Evolutionary conservation across 2,329 filamentous ascomycete species (phyloP).

Genomic region (Ophiostoma angusticollis): DNA sequence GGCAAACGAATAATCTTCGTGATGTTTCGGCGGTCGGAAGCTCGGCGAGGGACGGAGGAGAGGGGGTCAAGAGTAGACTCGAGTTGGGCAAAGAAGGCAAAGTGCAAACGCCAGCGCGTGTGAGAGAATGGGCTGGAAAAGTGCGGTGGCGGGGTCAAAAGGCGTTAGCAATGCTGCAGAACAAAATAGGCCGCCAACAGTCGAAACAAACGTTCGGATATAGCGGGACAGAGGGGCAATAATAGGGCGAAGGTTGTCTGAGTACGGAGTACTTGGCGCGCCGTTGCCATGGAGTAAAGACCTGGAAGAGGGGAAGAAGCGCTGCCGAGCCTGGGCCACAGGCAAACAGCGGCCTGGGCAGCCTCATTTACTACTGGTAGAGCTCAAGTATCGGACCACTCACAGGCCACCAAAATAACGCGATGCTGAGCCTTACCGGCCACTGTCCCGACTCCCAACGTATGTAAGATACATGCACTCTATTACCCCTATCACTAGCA

Average conservation of each 20-base stretch:
- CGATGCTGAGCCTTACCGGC: too few species aligned
- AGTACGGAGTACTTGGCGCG: too few species aligned
- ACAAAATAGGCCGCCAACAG: conserved; percentile 1
- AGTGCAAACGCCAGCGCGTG: conserved; percentile 2
- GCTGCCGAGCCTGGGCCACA: too few species aligned
- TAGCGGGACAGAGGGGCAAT: background rate
- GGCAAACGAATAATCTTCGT: too few species aligned
- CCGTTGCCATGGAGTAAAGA: conserved; percentile 2
- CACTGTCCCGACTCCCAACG: too few species aligned
- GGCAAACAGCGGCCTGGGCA: too few species aligned
- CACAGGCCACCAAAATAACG: too few species aligned
- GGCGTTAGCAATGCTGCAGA: conserved; percentile 6
- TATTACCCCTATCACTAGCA: too few species aligned
- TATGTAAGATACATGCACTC: too few species aligned
- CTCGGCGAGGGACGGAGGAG: background rate
- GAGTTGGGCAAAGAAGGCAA: conserved; percentile 4
- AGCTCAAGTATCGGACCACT: too few species aligned
- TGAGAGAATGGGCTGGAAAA: conserved; percentile 6
- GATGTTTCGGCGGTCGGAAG: conserved; percentile 3
- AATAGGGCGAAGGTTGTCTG: too few species aligned
- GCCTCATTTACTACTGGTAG: too few species aligned
- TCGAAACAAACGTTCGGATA: background rate
- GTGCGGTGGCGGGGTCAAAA: conserved; percentile 11
- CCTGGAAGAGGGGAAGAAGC: background rate
- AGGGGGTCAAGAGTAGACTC: conserved; percentile 2